Percentiles rank a stretch among this genome's conserved stretches.
phyloP scores from a whole-genome alignment of 441 rosid genomes.

The Melastoma candidum region DNA sequence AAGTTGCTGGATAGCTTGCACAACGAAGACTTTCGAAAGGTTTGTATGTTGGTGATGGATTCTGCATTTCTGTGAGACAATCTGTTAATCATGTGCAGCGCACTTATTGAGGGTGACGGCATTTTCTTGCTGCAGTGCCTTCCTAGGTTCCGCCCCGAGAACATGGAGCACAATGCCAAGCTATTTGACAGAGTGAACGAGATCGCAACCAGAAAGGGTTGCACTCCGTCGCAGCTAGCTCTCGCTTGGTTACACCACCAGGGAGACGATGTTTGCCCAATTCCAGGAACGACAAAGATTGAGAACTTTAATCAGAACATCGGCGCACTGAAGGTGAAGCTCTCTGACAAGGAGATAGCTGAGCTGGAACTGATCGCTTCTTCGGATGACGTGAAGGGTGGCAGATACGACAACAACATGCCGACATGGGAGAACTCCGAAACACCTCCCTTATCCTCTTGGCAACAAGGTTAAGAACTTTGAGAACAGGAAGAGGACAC shows the following conservation, averaged over 20 bases:
- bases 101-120: no score
- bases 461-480: neutral
- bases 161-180: slow-evolving; percentile 11
- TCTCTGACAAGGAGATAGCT: neutral
- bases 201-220: slow-evolving; percentile 4
- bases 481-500: no score
- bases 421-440: slow-evolving; percentile 6
- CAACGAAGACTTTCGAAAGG: slow-evolving; percentile 20
- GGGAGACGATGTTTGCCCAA: neutral
- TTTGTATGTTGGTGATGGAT: neutral
- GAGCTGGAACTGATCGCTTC: slow-evolving; percentile 12
- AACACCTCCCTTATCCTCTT: slow-evolving; percentile 6
- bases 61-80: no score
- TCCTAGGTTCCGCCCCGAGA: slow-evolving; percentile 18
- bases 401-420: neutral
- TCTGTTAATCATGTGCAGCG: no score
- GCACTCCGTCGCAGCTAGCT: neutral
- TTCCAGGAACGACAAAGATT: slow-evolving; percentile 1
- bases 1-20: slow-evolving; percentile 26
- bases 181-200: slow-evolving; percentile 10
- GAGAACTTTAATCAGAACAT: slow-evolving; percentile 6
- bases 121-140: neutral
- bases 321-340: slow-evolving; percentile 1
- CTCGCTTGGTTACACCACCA: no score
- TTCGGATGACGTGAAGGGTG: neutral